phyloP scores from a whole-genome alignment of 2,329 filamentous ascomycete genomes.

The Ambrosiella cleistominuta region DNA sequence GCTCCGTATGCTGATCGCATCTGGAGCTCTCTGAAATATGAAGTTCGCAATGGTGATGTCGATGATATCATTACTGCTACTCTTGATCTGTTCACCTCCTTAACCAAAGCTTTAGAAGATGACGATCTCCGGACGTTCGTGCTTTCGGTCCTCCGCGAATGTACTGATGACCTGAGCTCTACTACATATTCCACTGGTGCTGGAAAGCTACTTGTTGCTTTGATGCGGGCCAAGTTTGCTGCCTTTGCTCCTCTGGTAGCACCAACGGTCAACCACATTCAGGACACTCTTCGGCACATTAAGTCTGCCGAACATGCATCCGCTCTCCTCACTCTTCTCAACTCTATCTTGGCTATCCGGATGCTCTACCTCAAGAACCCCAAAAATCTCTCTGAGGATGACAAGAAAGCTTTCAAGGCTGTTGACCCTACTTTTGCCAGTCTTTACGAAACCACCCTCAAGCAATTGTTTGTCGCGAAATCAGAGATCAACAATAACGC shows the following conservation, averaged over 20 bases:
- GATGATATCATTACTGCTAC: slow-evolving; percentile 40
- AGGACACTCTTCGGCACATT: slow-evolving; percentile 31
- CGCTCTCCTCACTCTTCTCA: slow-evolving; percentile 34
- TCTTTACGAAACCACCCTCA: slow-evolving; percentile 21
- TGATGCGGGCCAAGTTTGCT: slow-evolving; percentile 29
- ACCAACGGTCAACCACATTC: slow-evolving; percentile 30
- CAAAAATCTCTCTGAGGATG: slow-evolving; percentile 20
- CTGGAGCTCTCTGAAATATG: slow-evolving; percentile 45
- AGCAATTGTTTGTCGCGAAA: slow-evolving; percentile 20
- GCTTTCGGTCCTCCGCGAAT: slow-evolving; percentile 33
- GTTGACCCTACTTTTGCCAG: slow-evolving; percentile 23
- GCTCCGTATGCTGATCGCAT: slow-evolving; percentile 32
- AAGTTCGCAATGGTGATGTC: slow-evolving; percentile 43
- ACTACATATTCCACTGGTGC: slow-evolving; percentile 34
- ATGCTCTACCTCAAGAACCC: slow-evolving; percentile 21
- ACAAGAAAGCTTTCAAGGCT: slow-evolving; percentile 22
- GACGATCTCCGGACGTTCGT: slow-evolving; percentile 29
- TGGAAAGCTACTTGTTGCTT: slow-evolving; percentile 33
- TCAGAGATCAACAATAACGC: slow-evolving; percentile 27
- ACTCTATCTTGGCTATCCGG: slow-evolving; percentile 32
- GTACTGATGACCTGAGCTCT: slow-evolving; percentile 34
- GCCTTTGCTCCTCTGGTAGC: slow-evolving; percentile 32
- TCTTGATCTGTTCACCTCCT: slow-evolving; percentile 33
- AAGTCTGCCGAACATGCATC: slow-evolving; percentile 32
- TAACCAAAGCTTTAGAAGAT: slow-evolving; percentile 28